phyloP scores from a whole-genome alignment of 768 basidiomycete genomes.

The Mycena metata region DNA sequence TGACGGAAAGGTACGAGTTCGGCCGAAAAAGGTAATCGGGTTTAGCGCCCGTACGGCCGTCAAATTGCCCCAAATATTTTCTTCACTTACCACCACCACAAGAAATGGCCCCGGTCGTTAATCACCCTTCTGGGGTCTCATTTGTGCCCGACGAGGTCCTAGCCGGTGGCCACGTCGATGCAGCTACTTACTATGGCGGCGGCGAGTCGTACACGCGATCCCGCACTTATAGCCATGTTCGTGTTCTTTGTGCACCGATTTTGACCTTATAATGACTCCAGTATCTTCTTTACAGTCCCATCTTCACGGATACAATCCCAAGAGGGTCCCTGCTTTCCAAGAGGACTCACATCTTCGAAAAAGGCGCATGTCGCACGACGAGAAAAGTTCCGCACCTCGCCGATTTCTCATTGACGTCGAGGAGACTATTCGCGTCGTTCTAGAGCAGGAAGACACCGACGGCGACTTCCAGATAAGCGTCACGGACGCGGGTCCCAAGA shows the following conservation, averaged over 20 bases:
- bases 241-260: conserved; percentile 41
- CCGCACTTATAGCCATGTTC: conserved; percentile 89
- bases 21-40: not conserved
- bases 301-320: conserved; percentile 79
- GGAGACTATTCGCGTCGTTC: conserved; percentile 95
- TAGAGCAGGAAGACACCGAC: conserved; percentile 98
- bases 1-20: conserved; percentile 1
- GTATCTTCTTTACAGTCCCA: conserved; percentile 65
- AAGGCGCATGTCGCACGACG: conserved; percentile 93
- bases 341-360: conserved; percentile 81
- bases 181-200: conserved; percentile 86
- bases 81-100: conserved; percentile 23
- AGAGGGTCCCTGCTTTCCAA: conserved; percentile 78
- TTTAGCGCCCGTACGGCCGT: not conserved
- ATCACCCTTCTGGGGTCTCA: conserved; percentile 73
- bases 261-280: conserved; percentile 6
- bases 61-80: conserved; percentile 19
- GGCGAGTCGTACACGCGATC: conserved; percentile 84
- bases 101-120: conserved; percentile 74
- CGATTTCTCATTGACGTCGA: conserved; percentile 98
- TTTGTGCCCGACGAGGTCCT: conserved; percentile 74
- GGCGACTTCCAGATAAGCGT: conserved; percentile 97
- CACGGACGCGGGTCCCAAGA: conserved; percentile 96
- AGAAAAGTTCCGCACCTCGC: conserved; percentile 85
- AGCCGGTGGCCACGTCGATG: conserved; percentile 71